Evolutionary conservation across 768 basidiomycete genomes (phyloP).

Genomic region (Termitomyces heimii): DNA sequence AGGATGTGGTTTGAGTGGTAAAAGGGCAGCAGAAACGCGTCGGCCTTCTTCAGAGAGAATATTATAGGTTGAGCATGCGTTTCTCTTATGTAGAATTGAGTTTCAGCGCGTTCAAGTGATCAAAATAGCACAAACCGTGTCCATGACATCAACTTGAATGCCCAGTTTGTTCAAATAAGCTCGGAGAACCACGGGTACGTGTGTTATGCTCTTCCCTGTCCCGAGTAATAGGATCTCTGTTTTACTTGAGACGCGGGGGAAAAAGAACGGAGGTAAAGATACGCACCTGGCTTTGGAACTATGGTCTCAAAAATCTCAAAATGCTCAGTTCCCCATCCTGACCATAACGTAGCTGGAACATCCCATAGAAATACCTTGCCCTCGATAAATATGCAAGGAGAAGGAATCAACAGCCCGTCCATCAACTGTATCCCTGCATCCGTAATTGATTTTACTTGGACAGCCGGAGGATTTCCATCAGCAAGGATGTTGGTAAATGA

Average conservation of each 20-base stretch:
- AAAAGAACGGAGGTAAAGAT: neutral
- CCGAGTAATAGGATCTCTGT: conserved; percentile 88
- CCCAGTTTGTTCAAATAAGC: conserved; percentile 69
- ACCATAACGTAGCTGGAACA: conserved; percentile 58
- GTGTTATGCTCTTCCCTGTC: conserved; percentile 67
- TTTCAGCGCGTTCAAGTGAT: neutral
- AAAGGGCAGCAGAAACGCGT: conserved; percentile 85
- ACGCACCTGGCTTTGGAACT: conserved; percentile 80
- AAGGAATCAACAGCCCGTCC: conserved; percentile 76
- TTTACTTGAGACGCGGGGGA: neutral
- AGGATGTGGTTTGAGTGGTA: conserved; percentile 53
- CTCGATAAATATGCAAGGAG: conserved; percentile 78
- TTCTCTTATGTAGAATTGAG: conserved; percentile 47
- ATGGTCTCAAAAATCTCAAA: conserved; percentile 81
- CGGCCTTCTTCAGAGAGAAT: conserved; percentile 90
- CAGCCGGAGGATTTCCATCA: conserved; percentile 59
- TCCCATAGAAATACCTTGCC: conserved; percentile 91
- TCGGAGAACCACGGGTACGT: conserved; percentile 63
- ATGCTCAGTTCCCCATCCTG: conserved; percentile 65
- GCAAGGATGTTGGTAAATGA: conserved; percentile 72
- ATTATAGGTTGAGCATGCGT: conserved; percentile 95
- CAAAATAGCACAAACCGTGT: conserved; percentile 50
- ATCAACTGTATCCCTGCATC: conserved; percentile 58
- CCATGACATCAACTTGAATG: conserved; percentile 87
- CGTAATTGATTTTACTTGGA: conserved; percentile 66